These are phyloP conservation scores for Aphanomyces cochlioides DNA, from an alignment of 352 stramenopile genomes.

Conservation along the genomic window DNA sequence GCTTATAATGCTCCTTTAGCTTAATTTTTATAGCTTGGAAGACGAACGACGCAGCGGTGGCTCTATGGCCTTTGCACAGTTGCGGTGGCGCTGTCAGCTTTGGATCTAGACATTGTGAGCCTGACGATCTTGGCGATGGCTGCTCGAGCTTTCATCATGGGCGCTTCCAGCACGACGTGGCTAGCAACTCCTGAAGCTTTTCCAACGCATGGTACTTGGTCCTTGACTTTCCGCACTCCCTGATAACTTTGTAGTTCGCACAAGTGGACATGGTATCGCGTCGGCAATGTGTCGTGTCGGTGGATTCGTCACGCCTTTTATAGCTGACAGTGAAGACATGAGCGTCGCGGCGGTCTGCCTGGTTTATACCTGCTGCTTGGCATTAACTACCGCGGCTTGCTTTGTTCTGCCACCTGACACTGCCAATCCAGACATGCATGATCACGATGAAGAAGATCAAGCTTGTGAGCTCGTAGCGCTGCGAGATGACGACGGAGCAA, in stretches of 20 bases:
- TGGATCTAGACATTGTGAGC: neutral
- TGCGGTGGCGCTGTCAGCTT: slow-evolving; percentile 12
- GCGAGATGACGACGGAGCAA: neutral
- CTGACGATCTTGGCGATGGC: slow-evolving; percentile 27
- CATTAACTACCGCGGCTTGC: slow-evolving; percentile 5
- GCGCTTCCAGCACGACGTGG: slow-evolving; percentile 28
- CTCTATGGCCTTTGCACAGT: slow-evolving; percentile 7
- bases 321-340: slow-evolving; percentile 23
- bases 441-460: no score
- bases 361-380: slow-evolving; percentile 13
- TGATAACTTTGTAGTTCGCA: slow-evolving; percentile 7
- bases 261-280: slow-evolving; percentile 25
- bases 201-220: slow-evolving; percentile 22
- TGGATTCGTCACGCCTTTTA: slow-evolving; percentile 26
- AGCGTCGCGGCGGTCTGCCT: slow-evolving; percentile 10
- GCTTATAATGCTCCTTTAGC: neutral
- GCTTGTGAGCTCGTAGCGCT: slow-evolving; percentile 11
- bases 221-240: neutral
- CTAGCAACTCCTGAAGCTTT: slow-evolving; percentile 29
- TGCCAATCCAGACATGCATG: neutral
- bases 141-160: slow-evolving; percentile 24
- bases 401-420: slow-evolving; percentile 7
- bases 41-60: slow-evolving; percentile 14
- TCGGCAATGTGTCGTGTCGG: slow-evolving; percentile 24
- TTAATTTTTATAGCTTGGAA: neutral